These are phyloP conservation scores for Entrophospora sp. DNA, from an alignment of 192 early-diverging fungal genomes.

Conservation along the genomic window DNA sequence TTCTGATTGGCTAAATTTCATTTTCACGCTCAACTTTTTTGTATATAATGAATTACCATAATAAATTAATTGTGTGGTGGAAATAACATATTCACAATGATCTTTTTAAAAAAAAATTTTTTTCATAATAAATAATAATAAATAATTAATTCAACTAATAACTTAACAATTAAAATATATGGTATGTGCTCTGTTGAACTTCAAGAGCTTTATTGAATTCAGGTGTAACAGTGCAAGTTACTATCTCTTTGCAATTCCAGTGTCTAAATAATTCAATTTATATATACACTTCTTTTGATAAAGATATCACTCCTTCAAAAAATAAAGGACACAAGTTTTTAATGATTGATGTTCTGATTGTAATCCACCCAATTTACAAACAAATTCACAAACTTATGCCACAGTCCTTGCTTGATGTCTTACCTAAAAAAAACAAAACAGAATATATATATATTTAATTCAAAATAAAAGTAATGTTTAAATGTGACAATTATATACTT, in stretches of 20 bases:
- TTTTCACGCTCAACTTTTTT: too few relatives aligned
- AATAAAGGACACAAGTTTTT: constrained; percentile 50
- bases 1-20: too few relatives aligned
- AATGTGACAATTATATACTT: constrained; percentile 34
- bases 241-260: constrained; percentile 75
- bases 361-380: constrained; percentile 71
- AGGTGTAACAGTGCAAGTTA: constrained; percentile 64
- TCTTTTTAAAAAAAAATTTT: too few relatives aligned
- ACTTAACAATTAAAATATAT: neutral
- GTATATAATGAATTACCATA: too few relatives aligned
- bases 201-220: constrained; percentile 81
- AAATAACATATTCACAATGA: too few relatives aligned
- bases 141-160: too few relatives aligned
- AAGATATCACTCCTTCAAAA: too few relatives aligned
- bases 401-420: constrained; percentile 87
- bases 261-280: too few relatives aligned
- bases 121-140: too few relatives aligned
- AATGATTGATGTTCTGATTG: constrained; percentile 84
- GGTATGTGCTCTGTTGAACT: constrained; percentile 71
- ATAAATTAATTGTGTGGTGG: too few relatives aligned
- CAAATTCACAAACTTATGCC: constrained; percentile 88
- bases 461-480: neutral
- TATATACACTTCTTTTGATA: too few relatives aligned
- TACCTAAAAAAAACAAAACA: constrained; percentile 35
- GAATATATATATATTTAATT: neutral